Base-by-base conservation (phyloP, 1,284 basidiomycete genomes). In the Moesziomyces aphidis region DNA sequence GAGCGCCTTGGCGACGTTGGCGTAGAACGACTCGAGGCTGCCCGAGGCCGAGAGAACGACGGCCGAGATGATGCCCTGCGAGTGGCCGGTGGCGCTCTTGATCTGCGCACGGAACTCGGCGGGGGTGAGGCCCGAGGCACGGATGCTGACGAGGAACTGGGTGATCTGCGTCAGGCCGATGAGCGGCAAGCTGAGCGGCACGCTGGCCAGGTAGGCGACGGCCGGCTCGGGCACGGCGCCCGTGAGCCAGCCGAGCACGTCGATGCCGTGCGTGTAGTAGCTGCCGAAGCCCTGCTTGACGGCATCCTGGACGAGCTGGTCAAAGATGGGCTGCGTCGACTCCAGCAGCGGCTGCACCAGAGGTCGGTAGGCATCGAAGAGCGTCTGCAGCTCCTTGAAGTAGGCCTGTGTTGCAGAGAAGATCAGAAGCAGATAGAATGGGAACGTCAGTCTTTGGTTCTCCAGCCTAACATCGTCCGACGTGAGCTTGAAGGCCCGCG, bases 101-200 rank as follows among this genome's bases (percentile, higher is more conserved):
- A 97, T 89, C 60, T 89, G 89, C 50, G 88, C 86, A 54, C 92
- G 90, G 83, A 97, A 89, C 80, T 95, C 90, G 21, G 90, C 92
- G 0, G 95, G 95, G 17, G 89, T 89, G 49, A 95, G 86, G 60
- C 90, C 90, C 26, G 90, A 87, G 58, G 92, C 90, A 55, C 90
- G 91, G 83, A 91, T 92, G 26, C 91, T 89, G 59, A 92, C 88
- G 71, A 97, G 88, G 86, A 97, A 99, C 85, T 98, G 96, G 8
- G 91, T 89, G 81, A 99, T 91, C 85, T 99, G 96, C 3, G 95
- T 96, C 60, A 98, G 88, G 53, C 96, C 96, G 84, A 99, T 98
- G 64, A 99, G 89, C 44, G 95, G 95, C 81, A 97, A 90, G 4
- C 96, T 97, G 74, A 98, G 87, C n/a, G 97, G 95, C 70, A 97